Conservation (phyloP, 371 early-diverging fungal genomes). For the Mucor circinelloides region DNA sequence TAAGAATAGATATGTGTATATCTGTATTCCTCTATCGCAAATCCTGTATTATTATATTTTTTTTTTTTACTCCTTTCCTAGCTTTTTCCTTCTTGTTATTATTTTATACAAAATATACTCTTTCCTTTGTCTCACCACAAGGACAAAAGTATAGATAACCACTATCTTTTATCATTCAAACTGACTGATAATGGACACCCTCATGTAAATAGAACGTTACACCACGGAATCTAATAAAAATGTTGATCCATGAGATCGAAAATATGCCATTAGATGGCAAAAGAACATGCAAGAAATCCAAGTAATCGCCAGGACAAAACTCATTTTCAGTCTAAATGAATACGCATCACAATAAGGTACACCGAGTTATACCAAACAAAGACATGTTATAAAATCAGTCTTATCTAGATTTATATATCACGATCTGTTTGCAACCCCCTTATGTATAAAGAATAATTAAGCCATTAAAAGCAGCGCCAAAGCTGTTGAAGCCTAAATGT, state of each 20-base stretch:
- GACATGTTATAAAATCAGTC: neutral
- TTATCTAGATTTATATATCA: neutral
- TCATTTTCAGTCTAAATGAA: too few species aligned
- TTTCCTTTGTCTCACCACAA: neutral
- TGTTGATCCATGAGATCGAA: neutral
- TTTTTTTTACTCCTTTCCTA: neutral
- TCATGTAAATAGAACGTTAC: neutral
- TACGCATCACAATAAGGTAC: too few species aligned
- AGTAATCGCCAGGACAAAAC: too few species aligned
- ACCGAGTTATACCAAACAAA: neutral
- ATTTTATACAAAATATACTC: neutral
- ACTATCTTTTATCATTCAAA: neutral
- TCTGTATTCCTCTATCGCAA: neutral
- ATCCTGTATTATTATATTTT: neutral
- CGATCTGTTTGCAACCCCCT: neutral
- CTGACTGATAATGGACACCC: neutral
- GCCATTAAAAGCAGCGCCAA: neutral
- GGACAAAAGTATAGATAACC: neutral
- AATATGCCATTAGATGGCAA: neutral
- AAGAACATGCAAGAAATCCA: too few species aligned
- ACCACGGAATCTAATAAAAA: neutral
- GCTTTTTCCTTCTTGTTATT: neutral
- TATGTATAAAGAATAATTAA: neutral
- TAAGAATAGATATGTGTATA: neutral
- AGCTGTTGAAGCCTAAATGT: too few species aligned